A percentile compares a stretch with the other conserved stretches of the same genome.
These are phyloP conservation scores for Lippia alba DNA, from an alignment of 305 asterid genomes.

Conservation along the genomic window DNA sequence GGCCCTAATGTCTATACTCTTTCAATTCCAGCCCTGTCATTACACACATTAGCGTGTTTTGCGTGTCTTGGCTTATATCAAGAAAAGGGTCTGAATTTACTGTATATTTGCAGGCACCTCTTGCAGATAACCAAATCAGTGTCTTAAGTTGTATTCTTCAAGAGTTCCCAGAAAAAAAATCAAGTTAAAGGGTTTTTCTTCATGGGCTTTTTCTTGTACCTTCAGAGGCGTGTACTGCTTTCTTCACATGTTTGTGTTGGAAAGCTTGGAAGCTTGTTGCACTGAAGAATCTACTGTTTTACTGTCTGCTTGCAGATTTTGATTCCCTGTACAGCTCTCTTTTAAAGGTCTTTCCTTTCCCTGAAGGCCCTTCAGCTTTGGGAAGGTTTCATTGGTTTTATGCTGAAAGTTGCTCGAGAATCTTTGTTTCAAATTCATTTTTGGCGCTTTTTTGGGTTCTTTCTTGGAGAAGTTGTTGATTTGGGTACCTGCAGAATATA, in stretches of 20 bases:
- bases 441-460: constrained; percentile 10
- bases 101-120: constrained; percentile 40
- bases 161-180: constrained; percentile 33
- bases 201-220: constrained; percentile 40
- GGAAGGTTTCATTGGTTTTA: constrained; percentile 29
- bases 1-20: constrained; percentile 38
- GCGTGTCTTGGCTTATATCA: constrained; percentile 37
- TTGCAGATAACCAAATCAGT: constrained; percentile 43
- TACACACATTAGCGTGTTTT: constrained; percentile 22
- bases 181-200: constrained; percentile 34
- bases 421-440: not conserved
- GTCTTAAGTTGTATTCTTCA: constrained; percentile 30
- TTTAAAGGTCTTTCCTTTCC: constrained; percentile 18
- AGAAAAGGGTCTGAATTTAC: constrained; percentile 30
- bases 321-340: constrained; percentile 37
- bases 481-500: not conserved
- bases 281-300: constrained; percentile 44
- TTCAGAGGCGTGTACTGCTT: constrained; percentile 31
- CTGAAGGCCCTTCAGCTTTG: constrained; percentile 13
- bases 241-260: constrained; percentile 38
- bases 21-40: not conserved
- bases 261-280: constrained; percentile 36
- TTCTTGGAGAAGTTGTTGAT: not conserved
- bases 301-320: constrained; percentile 40
- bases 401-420: constrained; percentile 19